A percentile compares a stretch with the other conserved stretches of the same genome.
Conservation (phyloP, 2,329 filamentous ascomycete genomes). For the Microascus cirrosus region DNA sequence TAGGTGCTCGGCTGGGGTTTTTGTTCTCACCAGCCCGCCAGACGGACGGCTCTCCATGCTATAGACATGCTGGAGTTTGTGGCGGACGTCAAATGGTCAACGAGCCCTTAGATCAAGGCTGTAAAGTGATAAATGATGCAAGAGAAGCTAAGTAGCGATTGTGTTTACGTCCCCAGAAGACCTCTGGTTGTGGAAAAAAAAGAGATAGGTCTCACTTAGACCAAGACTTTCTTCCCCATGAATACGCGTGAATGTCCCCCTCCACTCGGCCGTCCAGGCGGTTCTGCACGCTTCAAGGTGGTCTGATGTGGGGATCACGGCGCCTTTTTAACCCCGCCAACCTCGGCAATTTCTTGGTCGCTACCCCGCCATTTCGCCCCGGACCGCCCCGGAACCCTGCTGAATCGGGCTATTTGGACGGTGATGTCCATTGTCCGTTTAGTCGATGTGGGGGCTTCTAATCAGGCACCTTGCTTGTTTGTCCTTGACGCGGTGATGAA, state of each 20-base stretch:
- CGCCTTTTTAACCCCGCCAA: background rate
- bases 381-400: background rate
- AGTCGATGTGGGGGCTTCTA: background rate
- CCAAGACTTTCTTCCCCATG: background rate
- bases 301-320: background rate
- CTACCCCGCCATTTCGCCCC: background rate
- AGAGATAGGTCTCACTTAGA: background rate
- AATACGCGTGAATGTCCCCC: background rate
- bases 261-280: too few relatives aligned
- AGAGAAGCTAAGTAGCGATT: background rate
- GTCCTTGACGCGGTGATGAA: too few relatives aligned
- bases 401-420: background rate
- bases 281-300: background rate
- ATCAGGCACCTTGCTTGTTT: too few relatives aligned
- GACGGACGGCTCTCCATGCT: background rate
- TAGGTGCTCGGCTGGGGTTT: background rate
- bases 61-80: background rate
- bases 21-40: background rate
- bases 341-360: background rate
- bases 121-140: background rate
- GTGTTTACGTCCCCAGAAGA: background rate
- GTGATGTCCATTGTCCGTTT: background rate
- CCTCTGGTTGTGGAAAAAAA: background rate
- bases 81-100: background rate
- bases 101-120: background rate